Percentiles rank a stretch among this genome's conserved stretches.
These are phyloP conservation scores for Silybum marianum DNA, from an alignment of 129 eudicot genomes.

Conservation along the genomic window DNA sequence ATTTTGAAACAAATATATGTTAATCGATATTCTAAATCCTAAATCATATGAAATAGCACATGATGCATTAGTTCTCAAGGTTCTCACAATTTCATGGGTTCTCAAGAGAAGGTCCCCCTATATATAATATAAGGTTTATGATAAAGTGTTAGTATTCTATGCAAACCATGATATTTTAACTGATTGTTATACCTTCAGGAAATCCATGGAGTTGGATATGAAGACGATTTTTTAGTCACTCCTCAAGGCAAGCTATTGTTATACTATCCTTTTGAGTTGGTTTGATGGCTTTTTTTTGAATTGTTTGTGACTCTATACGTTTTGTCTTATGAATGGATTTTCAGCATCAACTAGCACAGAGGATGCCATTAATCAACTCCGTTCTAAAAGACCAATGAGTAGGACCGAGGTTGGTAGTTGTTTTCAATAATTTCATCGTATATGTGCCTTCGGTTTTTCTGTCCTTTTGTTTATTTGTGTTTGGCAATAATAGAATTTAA, in stretches of 20 bases:
- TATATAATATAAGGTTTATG: background rate
- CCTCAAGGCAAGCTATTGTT: slow-evolving; percentile 46
- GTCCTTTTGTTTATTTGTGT: background rate
- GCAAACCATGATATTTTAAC: slow-evolving; percentile 9
- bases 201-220: slow-evolving; percentile 57
- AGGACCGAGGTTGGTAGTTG: slow-evolving; percentile 61
- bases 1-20: too few relatives aligned
- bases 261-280: background rate
- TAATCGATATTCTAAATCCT: too few relatives aligned
- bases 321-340: slow-evolving; percentile 31
- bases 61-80: too few relatives aligned
- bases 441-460: background rate
- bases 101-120: too few relatives aligned
- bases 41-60: too few relatives aligned
- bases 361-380: slow-evolving; percentile 80
- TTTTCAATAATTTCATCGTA: background rate
- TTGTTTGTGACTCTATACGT: background rate
- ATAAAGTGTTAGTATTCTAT: background rate
- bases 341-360: slow-evolving; percentile 68
- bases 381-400: slow-evolving; percentile 85
- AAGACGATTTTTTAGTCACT: slow-evolving; percentile 48
- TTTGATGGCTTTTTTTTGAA: background rate
- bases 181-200: slow-evolving; percentile 49
- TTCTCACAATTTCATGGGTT: too few relatives aligned
- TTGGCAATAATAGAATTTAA: background rate